Base-by-base conservation (phyloP, 805 yeast species). In the Candida sonorensis region DNA sequence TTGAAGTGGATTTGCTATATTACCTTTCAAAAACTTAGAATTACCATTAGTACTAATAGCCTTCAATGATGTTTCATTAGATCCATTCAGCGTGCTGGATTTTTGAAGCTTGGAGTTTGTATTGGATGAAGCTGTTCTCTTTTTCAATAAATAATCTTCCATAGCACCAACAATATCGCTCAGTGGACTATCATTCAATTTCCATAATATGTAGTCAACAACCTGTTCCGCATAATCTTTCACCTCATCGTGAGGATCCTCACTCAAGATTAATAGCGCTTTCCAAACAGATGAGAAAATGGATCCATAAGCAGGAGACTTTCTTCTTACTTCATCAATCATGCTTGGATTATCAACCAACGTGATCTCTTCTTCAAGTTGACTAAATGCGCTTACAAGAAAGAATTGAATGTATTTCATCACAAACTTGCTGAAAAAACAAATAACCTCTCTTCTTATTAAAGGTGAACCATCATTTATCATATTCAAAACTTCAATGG, bases 281-380 rank as follows among this genome's bases (percentile, higher is more conserved):
- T 86, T 83, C 96, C 97, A 92, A 7, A 81, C 74, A 1, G 94
- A 81, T 34, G 85, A 73, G 53, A 81, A 85, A 7, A 86, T 70
- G 0, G 95, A 80, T 1, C 96, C 95, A 52, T 85, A 83, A 0
- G 95, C 92, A 2, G 94, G 83, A 0, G 84, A 69, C 26, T 67
- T 67, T 44, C 81, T 69, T 30, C 82, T 62, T 40, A 78, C 73
- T 28, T 76, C 84, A 34, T 76, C 81, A 20, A 79, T 68, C 33
- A 65, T 61, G 30, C 70, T 66, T 11, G 83, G 75, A 36, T 75
- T 71, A 37, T 80, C 85, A 36, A 75, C 59, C 33, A 79, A 62
- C 0, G 79, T 72, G 21, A 81, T 69, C 45, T 88, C 96, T 42
- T 81, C 92, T 37, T 82, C 86, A 17, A 92, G 52, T 44, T 86